Base-by-base conservation (phyloP, 495 filamentous ascomycete genomes). In the Hyaloscypha finlandica region DNA sequence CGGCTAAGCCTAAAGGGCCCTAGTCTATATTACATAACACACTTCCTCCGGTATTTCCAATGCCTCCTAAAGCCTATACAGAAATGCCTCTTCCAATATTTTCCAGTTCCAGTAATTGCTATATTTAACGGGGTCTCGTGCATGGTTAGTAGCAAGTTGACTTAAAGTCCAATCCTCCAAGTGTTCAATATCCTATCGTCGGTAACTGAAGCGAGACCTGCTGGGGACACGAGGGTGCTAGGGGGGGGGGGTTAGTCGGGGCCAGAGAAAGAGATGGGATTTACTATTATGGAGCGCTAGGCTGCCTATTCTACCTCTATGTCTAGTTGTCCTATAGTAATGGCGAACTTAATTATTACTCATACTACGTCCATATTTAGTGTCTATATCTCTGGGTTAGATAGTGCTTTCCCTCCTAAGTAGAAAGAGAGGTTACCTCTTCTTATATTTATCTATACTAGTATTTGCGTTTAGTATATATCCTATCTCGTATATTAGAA, bases 181-280 rank as follows among this genome's bases (percentile, higher is more conserved):
- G 59, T 61, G 14, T 61, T 61, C 32, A 61, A 20, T 61, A 30
- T 61, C 59, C 32, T 61, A 51, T 61, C 39, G 6, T 61, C 59
- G 59, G 59, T 30, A 30, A 61, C 32, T 61, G 20, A 61, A 51
- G 59, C 20, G 59, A 61, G 59, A 61, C 59, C 59, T 61, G 39
- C 59, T 45, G 20, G 33, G 16, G 59, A 19, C 59, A 61, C 59
- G 59, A 22, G 59, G 59, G 59, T 42, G 32, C 5, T 22, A 6
- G 4, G 16, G 22, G 51, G 51, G 51, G n/a, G n/a, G n/a, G n/a
- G n/a, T 53, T n/a, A 53, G 51, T 53, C 16, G 51, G 51, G 51
- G 51, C 16, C 4, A 53, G 22, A 14, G 51, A n/a, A 25, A 25
- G 22, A 25, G 16, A 53, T 53, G 16, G 6, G 5, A 37, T 53